Conservation (phyloP, 805 yeast genomes). For the Ogataea siamensis region DNA sequence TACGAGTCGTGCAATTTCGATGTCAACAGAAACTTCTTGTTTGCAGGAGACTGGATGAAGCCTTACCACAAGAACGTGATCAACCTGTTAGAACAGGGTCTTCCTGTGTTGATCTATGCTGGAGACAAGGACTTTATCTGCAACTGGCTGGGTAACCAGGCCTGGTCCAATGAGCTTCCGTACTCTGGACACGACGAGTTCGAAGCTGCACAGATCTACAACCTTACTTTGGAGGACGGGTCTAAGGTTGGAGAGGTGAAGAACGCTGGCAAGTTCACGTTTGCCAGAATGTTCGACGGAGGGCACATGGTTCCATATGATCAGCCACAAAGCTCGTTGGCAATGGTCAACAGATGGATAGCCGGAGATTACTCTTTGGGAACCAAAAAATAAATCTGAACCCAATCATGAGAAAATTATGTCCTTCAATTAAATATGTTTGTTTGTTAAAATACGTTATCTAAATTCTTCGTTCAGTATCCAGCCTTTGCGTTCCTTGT, state of each 20-base stretch:
- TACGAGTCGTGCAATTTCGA: slow-evolving; percentile 52
- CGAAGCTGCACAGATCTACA: slow-evolving; percentile 25
- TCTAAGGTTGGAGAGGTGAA: slow-evolving; percentile 69
- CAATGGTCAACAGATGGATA: slow-evolving; percentile 76
- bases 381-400: slow-evolving; percentile 25
- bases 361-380: slow-evolving; percentile 47
- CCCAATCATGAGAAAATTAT: background rate
- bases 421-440: background rate
- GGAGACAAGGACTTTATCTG: slow-evolving; percentile 93
- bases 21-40: slow-evolving; percentile 47
- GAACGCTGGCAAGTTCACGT: slow-evolving; percentile 67
- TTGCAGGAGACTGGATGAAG: slow-evolving; percentile 63
- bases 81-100: slow-evolving; percentile 58
- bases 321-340: slow-evolving; percentile 71
- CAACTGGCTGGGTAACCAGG: slow-evolving; percentile 89
- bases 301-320: slow-evolving; percentile 94
- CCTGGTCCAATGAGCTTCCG: slow-evolving; percentile 68
- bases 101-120: slow-evolving; percentile 87
- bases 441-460: slow-evolving; percentile 12
- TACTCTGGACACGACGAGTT: slow-evolving; percentile 51
- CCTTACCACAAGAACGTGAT: slow-evolving; percentile 60
- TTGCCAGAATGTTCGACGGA: slow-evolving; percentile 73
- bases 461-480: slow-evolving; percentile 53
- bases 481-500: slow-evolving; percentile 61
- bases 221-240: slow-evolving; percentile 33